Percentiles rank a stretch among this genome's conserved stretches.
These are phyloP conservation scores for Phanerodontia chrysosporium DNA, from an alignment of 768 basidiomycete genomes.

Conservation along the genomic window DNA sequence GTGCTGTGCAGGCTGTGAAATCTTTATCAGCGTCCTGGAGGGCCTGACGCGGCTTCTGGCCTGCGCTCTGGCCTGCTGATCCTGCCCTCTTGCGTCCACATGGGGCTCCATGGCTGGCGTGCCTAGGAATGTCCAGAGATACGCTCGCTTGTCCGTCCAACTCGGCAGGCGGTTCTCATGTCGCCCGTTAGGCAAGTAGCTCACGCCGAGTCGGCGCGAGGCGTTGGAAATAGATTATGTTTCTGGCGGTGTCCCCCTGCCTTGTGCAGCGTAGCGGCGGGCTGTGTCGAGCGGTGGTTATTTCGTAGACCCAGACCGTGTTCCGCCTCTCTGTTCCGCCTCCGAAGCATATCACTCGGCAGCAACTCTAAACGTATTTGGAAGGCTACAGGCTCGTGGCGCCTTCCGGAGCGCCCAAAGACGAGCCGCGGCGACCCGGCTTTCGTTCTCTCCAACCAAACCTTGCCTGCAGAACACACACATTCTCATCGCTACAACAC, in stretches of 20 bases:
- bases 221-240: neutral
- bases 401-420: no score
- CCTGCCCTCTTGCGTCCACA: neutral
- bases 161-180: neutral
- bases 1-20: conserved; percentile 1
- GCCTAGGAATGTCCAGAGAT: neutral
- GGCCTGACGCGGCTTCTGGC: neutral
- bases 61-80: neutral
- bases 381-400: conserved; percentile 1
- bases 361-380: neutral
- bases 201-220: neutral
- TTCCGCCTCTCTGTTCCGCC: neutral
- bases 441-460: no score
- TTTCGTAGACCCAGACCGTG: neutral
- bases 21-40: neutral
- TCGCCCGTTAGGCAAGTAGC: neutral
- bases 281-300: neutral
- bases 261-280: neutral
- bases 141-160: neutral
- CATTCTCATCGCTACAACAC: no score
- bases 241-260: neutral
- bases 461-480: no score
- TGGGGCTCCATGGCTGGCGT: neutral
- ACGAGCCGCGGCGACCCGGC: no score
- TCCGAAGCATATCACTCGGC: neutral